Conservation (phyloP, 352 stramenopile species). For the Peronospora destructor region DNA sequence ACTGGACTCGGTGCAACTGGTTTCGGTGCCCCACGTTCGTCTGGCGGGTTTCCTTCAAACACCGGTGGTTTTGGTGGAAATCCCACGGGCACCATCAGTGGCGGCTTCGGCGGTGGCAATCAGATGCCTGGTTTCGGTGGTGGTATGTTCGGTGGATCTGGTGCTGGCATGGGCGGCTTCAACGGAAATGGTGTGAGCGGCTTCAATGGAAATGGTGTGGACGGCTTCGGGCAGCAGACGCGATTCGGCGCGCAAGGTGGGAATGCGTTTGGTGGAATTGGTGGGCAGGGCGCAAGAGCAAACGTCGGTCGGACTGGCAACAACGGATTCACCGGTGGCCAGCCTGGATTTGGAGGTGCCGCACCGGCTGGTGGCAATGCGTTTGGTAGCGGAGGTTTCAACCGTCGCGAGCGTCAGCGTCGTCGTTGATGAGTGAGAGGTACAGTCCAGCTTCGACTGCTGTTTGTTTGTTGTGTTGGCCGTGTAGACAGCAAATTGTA, state of each 20-base stretch:
- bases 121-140: conserved; percentile 11
- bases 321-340: conserved; percentile 6
- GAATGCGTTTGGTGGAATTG: conserved; percentile 7
- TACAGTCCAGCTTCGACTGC: background rate
- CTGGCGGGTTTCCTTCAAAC: conserved; percentile 2
- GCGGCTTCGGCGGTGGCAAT: conserved; percentile 12
- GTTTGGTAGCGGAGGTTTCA: conserved; percentile 11
- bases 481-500: background rate
- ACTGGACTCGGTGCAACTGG: conserved; percentile 4
- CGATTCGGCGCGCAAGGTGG: conserved; percentile 10
- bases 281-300: conserved; percentile 6
- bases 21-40: background rate
- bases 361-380: conserved; percentile 3
- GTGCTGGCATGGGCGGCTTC: conserved; percentile 2
- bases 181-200: conserved; percentile 5
- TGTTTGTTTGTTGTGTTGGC: background rate
- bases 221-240: conserved; percentile 11
- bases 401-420: conserved; percentile 9
- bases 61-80: conserved; percentile 4
- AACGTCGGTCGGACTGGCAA: conserved; percentile 11
- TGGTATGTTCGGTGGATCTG: conserved; percentile 4
- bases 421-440: conserved; percentile 4
- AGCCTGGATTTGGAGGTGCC: conserved; percentile 6
- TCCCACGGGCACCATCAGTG: background rate
- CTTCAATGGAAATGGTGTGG: conserved; percentile 7